Base-by-base conservation (phyloP, 306 rosid species). In the Castanea sativa region DNA sequence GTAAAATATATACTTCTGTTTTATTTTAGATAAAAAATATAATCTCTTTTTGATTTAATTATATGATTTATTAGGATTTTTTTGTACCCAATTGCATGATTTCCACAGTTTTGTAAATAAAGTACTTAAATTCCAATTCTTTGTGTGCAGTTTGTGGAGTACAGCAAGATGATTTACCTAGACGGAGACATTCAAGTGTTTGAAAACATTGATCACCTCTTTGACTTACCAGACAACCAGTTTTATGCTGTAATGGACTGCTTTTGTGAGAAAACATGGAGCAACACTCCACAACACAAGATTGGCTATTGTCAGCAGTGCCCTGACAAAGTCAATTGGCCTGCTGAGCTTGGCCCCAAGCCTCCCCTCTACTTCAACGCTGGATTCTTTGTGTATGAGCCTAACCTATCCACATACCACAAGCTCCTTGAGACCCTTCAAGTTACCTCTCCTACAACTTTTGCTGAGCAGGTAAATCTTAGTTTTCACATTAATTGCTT, bases 211-310 rank as follows among this genome's bases (percentile, higher is more conserved):
- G 98, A 94, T 73, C 89, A 88, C 51, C 57, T 92, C 2, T 91
- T 94, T 23, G 94, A 94, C n/a, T 51, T 79, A 8, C 90, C 87
- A 9, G 89, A 88, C 70, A 79, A 83, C 1, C 79, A 79, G 8
- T 92, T 92, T 49, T 91, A 92, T 65, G 98, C 91, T 2, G 98
- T 91, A 30, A 89, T 75, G 91, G 97, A 94, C 21, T 94, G 98
- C 71, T 94, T 88, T 38, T 94, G 98, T 45, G 97, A 92, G 84
- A 63, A 80, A 2, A 86, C 83, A 1, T 91, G 98, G 98, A 86
- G 90, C n/a, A 71, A 86, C 21, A 86, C 88, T 25, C 77, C 89
- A 5, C 98, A 92, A 57, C 75, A 79, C 77, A 49, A 87, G 49
- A 85, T 92, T 52, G 93, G 92, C 0, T 89, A 92, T 69, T 89